phyloP scores from a whole-genome alignment of 306 rosid genomes.

The Prunus persica region Prunus_persica_NCBIv2 NC_034015.1:20096001-20096500 shows the following conservation, averaged over 20 bases:
- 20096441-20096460: no score
- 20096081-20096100: background rate
- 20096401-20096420: no score
- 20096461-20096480: background rate
- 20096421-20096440: no score
- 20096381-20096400: no score
- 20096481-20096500: slow-evolving; percentile 14
- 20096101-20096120: background rate
- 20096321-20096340: background rate
- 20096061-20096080: background rate
- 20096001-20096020: background rate
- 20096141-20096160: no score
- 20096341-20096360: background rate
- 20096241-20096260: background rate
- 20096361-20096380: no score
- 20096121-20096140: background rate
- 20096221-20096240: background rate
- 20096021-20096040: background rate
- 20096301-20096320: background rate
- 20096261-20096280: background rate
- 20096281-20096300: background rate
- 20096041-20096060: background rate
- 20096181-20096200: slow-evolving; percentile 2
- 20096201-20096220: background rate
- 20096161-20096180: background rate